A percentile compares a stretch with the other conserved stretches of the same genome.
Evolutionary conservation across 805 yeast species (phyloP).

Genomic region (Wickerhamomyces subpelliculosus): DNA sequence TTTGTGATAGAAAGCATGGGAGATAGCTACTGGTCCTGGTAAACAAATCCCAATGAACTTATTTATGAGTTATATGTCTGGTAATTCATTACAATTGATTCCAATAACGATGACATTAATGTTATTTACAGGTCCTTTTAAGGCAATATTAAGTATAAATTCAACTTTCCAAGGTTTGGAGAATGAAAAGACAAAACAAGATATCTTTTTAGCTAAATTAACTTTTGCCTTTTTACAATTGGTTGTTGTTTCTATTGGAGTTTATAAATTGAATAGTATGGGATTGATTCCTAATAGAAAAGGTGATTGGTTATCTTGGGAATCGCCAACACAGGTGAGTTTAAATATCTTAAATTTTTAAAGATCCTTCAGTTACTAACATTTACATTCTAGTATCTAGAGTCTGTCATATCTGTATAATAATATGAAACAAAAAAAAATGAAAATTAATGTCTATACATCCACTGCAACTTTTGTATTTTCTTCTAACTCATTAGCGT

Average conservation of each 20-base stretch:
- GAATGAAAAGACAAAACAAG: slow-evolving; percentile 29
- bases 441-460: too few relatives aligned
- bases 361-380: neutral
- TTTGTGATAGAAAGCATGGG: slow-evolving; percentile 67
- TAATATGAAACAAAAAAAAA: neutral
- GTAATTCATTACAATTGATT: slow-evolving; percentile 80
- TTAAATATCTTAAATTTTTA: too few relatives aligned
- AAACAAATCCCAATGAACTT: slow-evolving; percentile 86
- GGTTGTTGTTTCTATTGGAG: slow-evolving; percentile 62
- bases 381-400: slow-evolving; percentile 8
- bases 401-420: slow-evolving; percentile 2
- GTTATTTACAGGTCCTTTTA: slow-evolving; percentile 72
- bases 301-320: slow-evolving; percentile 94
- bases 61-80: slow-evolving; percentile 89
- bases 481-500: too few relatives aligned
- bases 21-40: slow-evolving; percentile 73
- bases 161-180: slow-evolving; percentile 44
- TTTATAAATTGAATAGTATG: slow-evolving; percentile 82
- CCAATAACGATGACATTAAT: slow-evolving; percentile 86
- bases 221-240: slow-evolving; percentile 39
- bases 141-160: slow-evolving; percentile 56
- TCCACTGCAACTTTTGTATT: too few relatives aligned
- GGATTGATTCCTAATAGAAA: slow-evolving; percentile 83
- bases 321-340: slow-evolving; percentile 30
- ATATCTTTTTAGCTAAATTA: slow-evolving; percentile 21